These are phyloP conservation scores for Pascua guehoae DNA, from an alignment of 1,284 basidiomycete genomes.

Conservation along the genomic window DNA sequence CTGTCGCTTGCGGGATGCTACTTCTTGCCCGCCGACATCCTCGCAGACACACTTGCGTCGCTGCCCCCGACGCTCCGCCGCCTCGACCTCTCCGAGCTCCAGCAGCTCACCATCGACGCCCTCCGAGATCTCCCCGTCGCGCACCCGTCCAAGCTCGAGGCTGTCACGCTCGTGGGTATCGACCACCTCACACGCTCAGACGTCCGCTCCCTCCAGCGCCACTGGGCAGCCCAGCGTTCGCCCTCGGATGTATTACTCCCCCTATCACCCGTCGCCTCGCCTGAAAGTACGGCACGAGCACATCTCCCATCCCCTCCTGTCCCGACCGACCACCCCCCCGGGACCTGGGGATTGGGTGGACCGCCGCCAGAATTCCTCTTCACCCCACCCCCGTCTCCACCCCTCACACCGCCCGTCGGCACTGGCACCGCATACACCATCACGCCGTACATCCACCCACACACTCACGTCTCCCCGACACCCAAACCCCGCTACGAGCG, in stretches of 20 bases:
- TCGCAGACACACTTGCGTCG: conserved; percentile 22
- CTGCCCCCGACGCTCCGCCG: conserved; percentile 21
- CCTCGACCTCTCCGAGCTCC: conserved; percentile 30
- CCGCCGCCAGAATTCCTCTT: not conserved
- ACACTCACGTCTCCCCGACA: no score
- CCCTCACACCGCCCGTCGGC: not conserved
- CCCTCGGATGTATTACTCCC: not conserved
- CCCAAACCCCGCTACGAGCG: not conserved
- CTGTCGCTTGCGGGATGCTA: conserved; percentile 28
- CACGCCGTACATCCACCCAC: no score
- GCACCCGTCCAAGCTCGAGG: conserved; percentile 19
- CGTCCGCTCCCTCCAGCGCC: conserved; percentile 28
- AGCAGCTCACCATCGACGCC: conserved; percentile 22
- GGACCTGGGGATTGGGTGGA: not conserved
- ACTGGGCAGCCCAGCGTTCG: conserved; percentile 32
- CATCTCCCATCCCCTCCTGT: no score
- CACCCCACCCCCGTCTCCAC: not conserved
- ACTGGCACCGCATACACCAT: no score
- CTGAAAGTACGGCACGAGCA: no score
- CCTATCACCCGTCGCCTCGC: not conserved
- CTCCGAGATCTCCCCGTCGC: conserved; percentile 25
- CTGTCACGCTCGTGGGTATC: conserved; percentile 36
- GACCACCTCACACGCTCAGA: conserved; percentile 39
- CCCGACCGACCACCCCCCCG: not conserved
- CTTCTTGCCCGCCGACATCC: conserved; percentile 6